Base-by-base conservation (phyloP, 345 rosid genomes). In the Bruguiera parviflora region DNA sequence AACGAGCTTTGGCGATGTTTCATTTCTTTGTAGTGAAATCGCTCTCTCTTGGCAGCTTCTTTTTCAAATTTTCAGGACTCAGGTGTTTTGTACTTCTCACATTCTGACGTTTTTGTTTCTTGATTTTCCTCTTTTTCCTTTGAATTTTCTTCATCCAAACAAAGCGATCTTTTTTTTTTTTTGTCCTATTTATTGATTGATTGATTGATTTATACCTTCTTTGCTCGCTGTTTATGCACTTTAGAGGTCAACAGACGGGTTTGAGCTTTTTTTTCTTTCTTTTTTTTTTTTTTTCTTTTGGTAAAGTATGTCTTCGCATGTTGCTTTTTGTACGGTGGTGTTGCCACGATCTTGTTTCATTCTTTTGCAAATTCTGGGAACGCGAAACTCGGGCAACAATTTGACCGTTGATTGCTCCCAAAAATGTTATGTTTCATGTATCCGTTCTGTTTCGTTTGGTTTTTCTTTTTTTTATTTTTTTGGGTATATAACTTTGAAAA, bases 321-420 rank as follows among this genome's bases (percentile, higher is more conserved):
- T 81, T 67, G 51, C 80, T 72, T 78, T 71, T 71, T 46, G 70
- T 58, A 22, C 62, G 74, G 71, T 81, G 78, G 77, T 43, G 61
- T 75, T 56, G 72, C 35, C 78, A 77, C 84, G 82, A 83, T 85
- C 83, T 72, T 79, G 76, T 79, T 81, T 72, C 58, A 71, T 79
- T 66, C 71, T 79, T 79, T 68, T 43, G 67, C 56, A 57, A 68
- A 47, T 65, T 72, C 33, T 71, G 58, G 22, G 16, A 74, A 82
- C 78, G 75, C 55, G 67, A 27, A 71, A 80, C 77, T 63, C 65
- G 80, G 71, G 86, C 83, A 67, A 52, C 63, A 43, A 66, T 65
- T 70, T 62, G 33, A 53, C 74, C 71, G 59, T 61, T 72, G 59
- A 74, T 53, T 80, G 79, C 76, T 53, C 66, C 64, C 58, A n/a